Conservation (phyloP, 2,329 filamentous ascomycete genomes). For the Diaporthe citriasiana region DNA sequence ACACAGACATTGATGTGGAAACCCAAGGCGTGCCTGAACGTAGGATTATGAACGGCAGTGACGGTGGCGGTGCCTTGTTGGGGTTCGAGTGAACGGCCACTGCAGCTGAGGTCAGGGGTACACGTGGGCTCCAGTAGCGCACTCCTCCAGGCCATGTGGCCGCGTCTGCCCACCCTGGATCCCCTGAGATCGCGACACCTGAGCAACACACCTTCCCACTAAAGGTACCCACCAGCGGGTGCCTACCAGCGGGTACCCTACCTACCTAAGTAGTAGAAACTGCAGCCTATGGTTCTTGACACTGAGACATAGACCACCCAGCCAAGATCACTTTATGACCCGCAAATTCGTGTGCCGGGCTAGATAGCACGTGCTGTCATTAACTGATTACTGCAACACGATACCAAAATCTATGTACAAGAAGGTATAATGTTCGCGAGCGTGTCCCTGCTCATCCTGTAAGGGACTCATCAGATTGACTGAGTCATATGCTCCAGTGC, state of each 20-base stretch:
- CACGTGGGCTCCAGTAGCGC: conserved; percentile 26
- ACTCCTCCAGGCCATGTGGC: conserved; percentile 22
- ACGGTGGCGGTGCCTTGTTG: conserved; percentile 3
- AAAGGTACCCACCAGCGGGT: not conserved
- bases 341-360: not conserved
- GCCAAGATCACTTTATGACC: not conserved
- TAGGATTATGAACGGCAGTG: not conserved
- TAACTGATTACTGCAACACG: not conserved
- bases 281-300: not conserved
- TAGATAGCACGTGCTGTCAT: not conserved
- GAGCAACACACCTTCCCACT: conserved; percentile 4
- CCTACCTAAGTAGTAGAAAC: too few relatives aligned
- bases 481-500: not conserved
- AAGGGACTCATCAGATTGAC: not conserved
- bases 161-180: not conserved
- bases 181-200: not conserved
- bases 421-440: conserved; percentile 14
- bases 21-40: not conserved
- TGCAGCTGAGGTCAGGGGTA: conserved; percentile 1
- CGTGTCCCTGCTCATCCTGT: not conserved
- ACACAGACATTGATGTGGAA: not conserved
- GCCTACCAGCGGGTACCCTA: not conserved
- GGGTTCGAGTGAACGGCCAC: not conserved
- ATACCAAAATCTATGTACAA: conserved; percentile 24
- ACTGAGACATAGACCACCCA: not conserved